phyloP scores from a whole-genome alignment of 1,139 yeast species.

The Zygosaccharomyces sapae region DNA sequence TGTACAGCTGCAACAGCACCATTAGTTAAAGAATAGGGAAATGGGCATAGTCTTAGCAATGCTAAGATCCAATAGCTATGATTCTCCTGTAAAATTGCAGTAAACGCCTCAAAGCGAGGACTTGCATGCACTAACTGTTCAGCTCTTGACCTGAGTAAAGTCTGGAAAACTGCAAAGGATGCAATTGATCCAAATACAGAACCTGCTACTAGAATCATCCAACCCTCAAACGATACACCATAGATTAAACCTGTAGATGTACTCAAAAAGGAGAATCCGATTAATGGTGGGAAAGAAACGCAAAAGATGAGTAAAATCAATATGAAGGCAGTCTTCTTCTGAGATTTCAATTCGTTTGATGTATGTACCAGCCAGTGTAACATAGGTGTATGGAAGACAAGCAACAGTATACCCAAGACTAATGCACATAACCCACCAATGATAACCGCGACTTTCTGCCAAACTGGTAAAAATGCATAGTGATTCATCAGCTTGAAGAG shows the following conservation, averaged over 20 bases:
- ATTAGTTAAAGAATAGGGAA: conserved; percentile 87
- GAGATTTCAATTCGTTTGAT: conserved; percentile 42
- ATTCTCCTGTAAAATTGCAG: conserved; percentile 65
- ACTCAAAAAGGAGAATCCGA: conserved; percentile 73
- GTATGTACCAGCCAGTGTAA: conserved; percentile 42
- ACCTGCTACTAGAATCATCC: conserved; percentile 68
- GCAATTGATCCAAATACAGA: conserved; percentile 69
- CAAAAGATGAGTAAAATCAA: conserved; percentile 47
- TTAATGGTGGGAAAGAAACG: conserved; percentile 78
- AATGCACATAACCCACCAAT: conserved; percentile 23
- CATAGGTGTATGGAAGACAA: conserved; percentile 49
- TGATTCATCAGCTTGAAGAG: conserved; percentile 16
- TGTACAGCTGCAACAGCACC: conserved; percentile 90
- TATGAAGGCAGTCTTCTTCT: conserved; percentile 47
- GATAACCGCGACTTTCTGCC: conserved; percentile 24
- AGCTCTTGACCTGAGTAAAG: conserved; percentile 56
- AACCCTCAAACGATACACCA: conserved; percentile 71
- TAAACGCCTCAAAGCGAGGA: conserved; percentile 67
- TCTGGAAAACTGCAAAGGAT: conserved; percentile 67
- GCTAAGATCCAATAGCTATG: conserved; percentile 65
- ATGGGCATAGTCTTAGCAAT: conserved; percentile 78
- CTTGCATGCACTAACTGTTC: conserved; percentile 48
- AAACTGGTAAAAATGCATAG: conserved; percentile 21
- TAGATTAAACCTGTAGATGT: conserved; percentile 79
- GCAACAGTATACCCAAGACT: conserved; percentile 35